These are phyloP conservation scores for Aphanomyces invadans DNA, from an alignment of 352 stramenopile species.

Conservation along the genomic window DNA sequence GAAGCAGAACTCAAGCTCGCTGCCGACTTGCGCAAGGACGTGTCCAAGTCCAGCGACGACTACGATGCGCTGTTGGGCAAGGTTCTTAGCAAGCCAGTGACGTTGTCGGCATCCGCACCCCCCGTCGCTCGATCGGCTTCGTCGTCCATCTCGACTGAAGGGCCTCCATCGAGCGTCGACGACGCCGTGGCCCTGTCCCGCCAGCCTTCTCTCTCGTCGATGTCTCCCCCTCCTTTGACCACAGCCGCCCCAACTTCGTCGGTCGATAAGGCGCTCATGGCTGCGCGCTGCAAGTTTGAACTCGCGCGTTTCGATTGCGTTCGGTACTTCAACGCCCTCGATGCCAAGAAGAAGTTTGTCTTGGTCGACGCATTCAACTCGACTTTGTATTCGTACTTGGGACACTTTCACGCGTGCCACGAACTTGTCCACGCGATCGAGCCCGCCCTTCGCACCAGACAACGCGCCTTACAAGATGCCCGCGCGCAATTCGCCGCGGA, in stretches of 20 bases:
- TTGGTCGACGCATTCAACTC: constrained; percentile 82
- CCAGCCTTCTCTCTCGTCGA: neutral
- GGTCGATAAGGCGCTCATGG: constrained; percentile 58
- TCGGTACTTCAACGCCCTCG: constrained; percentile 71
- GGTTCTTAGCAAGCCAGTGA: constrained; percentile 46
- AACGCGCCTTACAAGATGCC: constrained; percentile 59
- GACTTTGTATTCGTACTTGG: constrained; percentile 66
- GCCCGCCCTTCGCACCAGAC: constrained; percentile 48
- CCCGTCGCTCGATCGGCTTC: neutral
- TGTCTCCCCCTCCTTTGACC: neutral
- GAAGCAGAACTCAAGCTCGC: constrained; percentile 73
- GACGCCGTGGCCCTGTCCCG: neutral
- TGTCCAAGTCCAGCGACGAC: constrained; percentile 57
- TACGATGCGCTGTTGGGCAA: constrained; percentile 79
- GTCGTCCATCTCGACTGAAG: constrained; percentile 18
- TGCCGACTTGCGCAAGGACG: constrained; percentile 58
- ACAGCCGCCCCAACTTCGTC: neutral
- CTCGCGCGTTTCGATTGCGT: constrained; percentile 78
- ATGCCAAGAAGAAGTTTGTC: constrained; percentile 80
- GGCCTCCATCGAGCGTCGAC: no score
- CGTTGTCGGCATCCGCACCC: neutral
- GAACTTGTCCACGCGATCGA: constrained; percentile 76
- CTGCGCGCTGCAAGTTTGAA: constrained; percentile 60
- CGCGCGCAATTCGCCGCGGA: constrained; percentile 63
- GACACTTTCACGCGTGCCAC: constrained; percentile 74